Conservation (phyloP, 805 yeast species). For the Candida stauntonica region DNA sequence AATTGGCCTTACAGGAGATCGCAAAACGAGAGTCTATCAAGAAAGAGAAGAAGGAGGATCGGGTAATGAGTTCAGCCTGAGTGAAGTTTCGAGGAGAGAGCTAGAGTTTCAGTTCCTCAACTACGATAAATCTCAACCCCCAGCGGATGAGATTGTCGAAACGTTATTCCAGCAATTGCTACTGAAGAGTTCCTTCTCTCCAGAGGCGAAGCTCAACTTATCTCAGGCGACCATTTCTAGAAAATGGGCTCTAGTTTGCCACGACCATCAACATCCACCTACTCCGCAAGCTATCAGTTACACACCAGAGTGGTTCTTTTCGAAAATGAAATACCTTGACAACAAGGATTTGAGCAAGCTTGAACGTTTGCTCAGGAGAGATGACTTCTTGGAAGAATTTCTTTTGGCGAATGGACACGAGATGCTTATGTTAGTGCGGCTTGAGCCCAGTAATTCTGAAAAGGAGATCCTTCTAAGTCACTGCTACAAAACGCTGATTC, state of each 20-base stretch:
- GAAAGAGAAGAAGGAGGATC: too few species aligned
- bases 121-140: conserved; percentile 27
- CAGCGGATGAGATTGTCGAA: conserved; percentile 24
- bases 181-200: conserved; percentile 19
- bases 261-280: conserved; percentile 17
- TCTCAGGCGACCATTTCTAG: conserved; percentile 15
- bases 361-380: conserved; percentile 22
- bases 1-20: conserved; percentile 12
- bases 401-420: conserved; percentile 47
- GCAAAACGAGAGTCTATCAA: conserved; percentile 5
- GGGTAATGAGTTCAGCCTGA: neutral
- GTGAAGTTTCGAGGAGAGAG: conserved; percentile 1
- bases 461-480: conserved; percentile 46
- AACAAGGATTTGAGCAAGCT: conserved; percentile 22
- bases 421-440: conserved; percentile 39
- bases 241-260: conserved; percentile 28
- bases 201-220: conserved; percentile 20
- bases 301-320: conserved; percentile 21
- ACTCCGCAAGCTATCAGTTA: neutral
- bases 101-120: conserved; percentile 24
- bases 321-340: conserved; percentile 13
- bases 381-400: conserved; percentile 35
- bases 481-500: conserved; percentile 49
- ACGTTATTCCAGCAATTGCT: conserved; percentile 18
- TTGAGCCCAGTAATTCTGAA: conserved; percentile 45